Base-by-base conservation (phyloP, 106 monocot species). In the Acorus calamus region DNA sequence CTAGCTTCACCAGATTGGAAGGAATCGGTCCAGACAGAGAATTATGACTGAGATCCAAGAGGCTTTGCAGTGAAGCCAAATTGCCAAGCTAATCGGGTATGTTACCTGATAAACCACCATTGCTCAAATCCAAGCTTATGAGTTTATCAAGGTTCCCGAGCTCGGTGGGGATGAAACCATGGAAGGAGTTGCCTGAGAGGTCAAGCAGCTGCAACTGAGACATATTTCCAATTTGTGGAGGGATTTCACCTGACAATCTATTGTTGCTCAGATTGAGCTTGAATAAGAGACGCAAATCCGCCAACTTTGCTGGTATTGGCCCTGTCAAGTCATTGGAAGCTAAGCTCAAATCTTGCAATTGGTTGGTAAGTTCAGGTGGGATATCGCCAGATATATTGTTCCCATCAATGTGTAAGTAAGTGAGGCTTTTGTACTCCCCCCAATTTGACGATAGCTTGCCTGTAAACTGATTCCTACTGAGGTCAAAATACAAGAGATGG, bases 11-110 rank as follows among this genome's bases (percentile, higher is more conserved):
- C 0, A 92, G 69, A 67, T 76, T 81, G 3, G 86, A 55, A 44
- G 86, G 78, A 2, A 92, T 81, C 0, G 56, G 14, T 7, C 86
- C 91, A 2, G 81, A 71, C 6, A 92, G 71, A 0, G 68, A 69
- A 59, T 92, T 92, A 28, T 78, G 71, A 42, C 86, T 84, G 46
- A 92, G 62, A 69, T 92, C 91, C 14, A 92, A 63, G 3, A 73
- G 57, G 14, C 45, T 58, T 44, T 78, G 78, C 60, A 88, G n/a
- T 46, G 47, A 9, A 6, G 8, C 62, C 71, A 88, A 44, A 14
- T 81, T 81, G 5, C 84, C 79, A 4, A 84, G 52, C 69, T 86
- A 64, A 3, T 61, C 8, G 6, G 84, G 82, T 62, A 84, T 87
- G n/a, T 12, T 9, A 2, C 84, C 90, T 6, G 70, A 67, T n/a